Conservation (phyloP, 495 filamentous ascomycete genomes). For the Xylaria palmicola region DNA sequence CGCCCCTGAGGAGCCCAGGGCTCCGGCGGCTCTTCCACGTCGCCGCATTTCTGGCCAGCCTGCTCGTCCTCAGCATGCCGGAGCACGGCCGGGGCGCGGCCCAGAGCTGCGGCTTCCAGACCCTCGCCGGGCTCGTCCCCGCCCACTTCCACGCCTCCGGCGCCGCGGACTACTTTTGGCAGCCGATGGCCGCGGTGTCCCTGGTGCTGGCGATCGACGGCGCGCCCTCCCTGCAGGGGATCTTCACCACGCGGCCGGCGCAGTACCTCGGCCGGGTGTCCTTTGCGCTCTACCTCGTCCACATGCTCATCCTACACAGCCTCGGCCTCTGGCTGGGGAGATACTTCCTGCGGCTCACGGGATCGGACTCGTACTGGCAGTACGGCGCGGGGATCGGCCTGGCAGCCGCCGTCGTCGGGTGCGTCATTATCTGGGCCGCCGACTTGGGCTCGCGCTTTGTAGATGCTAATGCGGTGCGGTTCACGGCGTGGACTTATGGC, state of each 20-base stretch:
- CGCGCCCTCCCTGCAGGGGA: conserved; percentile 44
- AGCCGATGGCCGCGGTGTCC: conserved; percentile 52
- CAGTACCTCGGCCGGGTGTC: conserved; percentile 66
- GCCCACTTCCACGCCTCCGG: conserved; percentile 48
- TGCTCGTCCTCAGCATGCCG: conserved; percentile 21
- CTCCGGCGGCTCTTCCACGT: not conserved
- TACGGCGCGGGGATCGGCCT: conserved; percentile 12
- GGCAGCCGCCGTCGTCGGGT: not conserved
- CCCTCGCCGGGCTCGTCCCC: conserved; percentile 48
- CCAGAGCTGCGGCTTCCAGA: conserved; percentile 27
- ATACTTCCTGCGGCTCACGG: not conserved
- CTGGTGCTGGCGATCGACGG: conserved; percentile 53
- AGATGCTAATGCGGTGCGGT: conserved; percentile 12
- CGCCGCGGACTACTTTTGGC: conserved; percentile 50
- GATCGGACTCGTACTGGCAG: conserved; percentile 5
- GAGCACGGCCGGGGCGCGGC: conserved; percentile 1
- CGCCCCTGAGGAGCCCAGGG: too few species aligned
- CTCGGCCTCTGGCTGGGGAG: conserved; percentile 36
- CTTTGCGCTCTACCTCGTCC: conserved; percentile 64
- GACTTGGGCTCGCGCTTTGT: conserved; percentile 15
- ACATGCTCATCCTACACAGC: conserved; percentile 55
- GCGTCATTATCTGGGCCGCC: conserved; percentile 11
- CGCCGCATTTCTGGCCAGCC: not conserved
- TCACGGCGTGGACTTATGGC: conserved; percentile 12
- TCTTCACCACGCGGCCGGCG: conserved; percentile 58